These are phyloP conservation scores for Colletotrichum chlorophyti DNA, from an alignment of 2,329 filamentous ascomycete species.

Conservation along the genomic window DNA sequence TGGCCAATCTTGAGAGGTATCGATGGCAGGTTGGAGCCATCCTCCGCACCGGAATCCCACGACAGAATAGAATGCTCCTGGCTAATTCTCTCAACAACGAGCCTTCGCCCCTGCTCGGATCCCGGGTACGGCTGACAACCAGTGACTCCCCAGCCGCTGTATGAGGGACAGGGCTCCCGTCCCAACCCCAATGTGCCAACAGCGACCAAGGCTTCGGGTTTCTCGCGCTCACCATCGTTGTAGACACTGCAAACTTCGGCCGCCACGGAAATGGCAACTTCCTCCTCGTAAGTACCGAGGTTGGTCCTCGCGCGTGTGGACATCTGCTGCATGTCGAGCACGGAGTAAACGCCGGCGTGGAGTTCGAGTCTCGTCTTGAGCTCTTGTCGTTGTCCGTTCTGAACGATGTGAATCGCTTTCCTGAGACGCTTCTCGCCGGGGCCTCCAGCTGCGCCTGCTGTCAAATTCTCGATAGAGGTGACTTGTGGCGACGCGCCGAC, in stretches of 20 bases:
- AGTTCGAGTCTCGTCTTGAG: constrained; percentile 53
- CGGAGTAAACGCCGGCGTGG: constrained; percentile 70
- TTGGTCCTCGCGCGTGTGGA: constrained; percentile 55
- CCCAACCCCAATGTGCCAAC: constrained; percentile 66
- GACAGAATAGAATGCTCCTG: constrained; percentile 69
- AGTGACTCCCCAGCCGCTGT: constrained; percentile 67
- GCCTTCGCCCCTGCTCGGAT: constrained; percentile 22
- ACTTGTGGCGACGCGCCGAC: constrained; percentile 43
- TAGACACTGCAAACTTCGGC: constrained; percentile 69
- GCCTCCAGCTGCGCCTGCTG: not conserved
- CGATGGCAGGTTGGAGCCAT: not conserved
- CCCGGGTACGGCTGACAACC: constrained; percentile 39
- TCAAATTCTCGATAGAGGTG: constrained; percentile 36
- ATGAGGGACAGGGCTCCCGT: constrained; percentile 65
- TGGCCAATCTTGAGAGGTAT: constrained; percentile 46
- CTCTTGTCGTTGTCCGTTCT: not conserved
- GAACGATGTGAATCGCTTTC: not conserved
- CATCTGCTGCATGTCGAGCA: constrained; percentile 70
- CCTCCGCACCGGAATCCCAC: constrained; percentile 47
- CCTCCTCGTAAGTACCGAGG: constrained; percentile 40
- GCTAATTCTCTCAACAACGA: constrained; percentile 67
- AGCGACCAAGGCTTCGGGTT: constrained; percentile 61
- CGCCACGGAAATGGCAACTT: constrained; percentile 64
- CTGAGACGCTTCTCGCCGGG: constrained; percentile 5
- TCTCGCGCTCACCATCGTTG: constrained; percentile 39